A percentile compares a stretch with the other conserved stretches of the same genome.
These are phyloP conservation scores for Harrya chromipes DNA, from an alignment of 768 basidiomycete species.

Conservation along the genomic window DNA sequence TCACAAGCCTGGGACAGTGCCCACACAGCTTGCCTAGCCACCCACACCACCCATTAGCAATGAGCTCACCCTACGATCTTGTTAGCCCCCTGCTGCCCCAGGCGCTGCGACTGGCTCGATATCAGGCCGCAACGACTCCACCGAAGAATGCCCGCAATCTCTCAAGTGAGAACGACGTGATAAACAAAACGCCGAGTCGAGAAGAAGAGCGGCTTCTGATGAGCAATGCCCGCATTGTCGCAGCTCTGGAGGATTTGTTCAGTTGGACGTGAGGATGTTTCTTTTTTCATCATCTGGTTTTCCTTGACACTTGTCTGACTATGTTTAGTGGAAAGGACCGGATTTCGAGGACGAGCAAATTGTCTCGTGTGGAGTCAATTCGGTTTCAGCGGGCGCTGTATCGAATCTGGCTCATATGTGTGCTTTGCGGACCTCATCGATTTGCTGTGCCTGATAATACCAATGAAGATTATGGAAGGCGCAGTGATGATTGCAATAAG, in stretches of 20 bases:
- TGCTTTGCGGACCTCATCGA: slow-evolving; percentile 2
- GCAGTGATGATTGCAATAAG: background rate
- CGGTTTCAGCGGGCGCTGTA: slow-evolving; percentile 15
- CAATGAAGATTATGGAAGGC: background rate
- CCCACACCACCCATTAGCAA: too few species aligned
- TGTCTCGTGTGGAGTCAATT: slow-evolving; percentile 14
- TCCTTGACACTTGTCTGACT: background rate
- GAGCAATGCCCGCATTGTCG: slow-evolving; percentile 9
- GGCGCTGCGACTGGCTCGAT: background rate
- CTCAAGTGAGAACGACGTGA: slow-evolving; percentile 8
- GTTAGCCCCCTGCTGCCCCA: background rate
- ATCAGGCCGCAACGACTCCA: background rate
- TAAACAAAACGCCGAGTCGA: slow-evolving; percentile 10
- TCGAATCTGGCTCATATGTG: slow-evolving; percentile 8
- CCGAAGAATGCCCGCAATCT: too few species aligned
- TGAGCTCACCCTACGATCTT: too few species aligned
- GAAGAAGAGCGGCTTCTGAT: slow-evolving; percentile 15
- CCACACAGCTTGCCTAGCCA: too few species aligned
- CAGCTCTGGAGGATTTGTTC: slow-evolving; percentile 17
- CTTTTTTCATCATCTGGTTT: background rate
- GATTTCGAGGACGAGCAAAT: slow-evolving; percentile 4
- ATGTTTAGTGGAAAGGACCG: slow-evolving; percentile 4
- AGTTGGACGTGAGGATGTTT: slow-evolving; percentile 12
- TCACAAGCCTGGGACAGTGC: too few species aligned
- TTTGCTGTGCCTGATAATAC: background rate